Evolutionary conservation across 2,329 filamentous ascomycete species (phyloP).

Genomic region (Mollisiaceae sp.): DNA sequence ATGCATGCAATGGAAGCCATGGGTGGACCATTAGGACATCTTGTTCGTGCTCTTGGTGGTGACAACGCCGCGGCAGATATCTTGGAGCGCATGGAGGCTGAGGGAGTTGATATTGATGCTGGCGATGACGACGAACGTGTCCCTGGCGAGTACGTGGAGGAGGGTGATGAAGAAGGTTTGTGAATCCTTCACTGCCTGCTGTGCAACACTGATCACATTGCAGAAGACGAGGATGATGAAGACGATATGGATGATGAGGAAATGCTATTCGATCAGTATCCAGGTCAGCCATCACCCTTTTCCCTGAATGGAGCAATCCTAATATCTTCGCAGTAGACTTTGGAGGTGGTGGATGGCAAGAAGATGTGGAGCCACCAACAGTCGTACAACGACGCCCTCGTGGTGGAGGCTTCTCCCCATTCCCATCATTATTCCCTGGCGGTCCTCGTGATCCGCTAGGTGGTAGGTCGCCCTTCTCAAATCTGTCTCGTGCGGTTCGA

Average conservation of each 20-base stretch:
- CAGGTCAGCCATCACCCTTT: slow-evolving; percentile 51
- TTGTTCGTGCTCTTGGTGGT: slow-evolving; percentile 57
- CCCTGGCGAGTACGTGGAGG: slow-evolving; percentile 56
- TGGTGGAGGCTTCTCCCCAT: slow-evolving; percentile 60
- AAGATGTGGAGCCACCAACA: slow-evolving; percentile 56
- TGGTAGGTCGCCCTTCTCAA: slow-evolving; percentile 47
- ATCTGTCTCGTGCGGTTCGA: slow-evolving; percentile 8
- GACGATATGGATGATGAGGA: slow-evolving; percentile 72
- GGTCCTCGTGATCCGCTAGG: slow-evolving; percentile 59
- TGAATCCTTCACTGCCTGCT: not conserved
- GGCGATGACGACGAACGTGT: slow-evolving; percentile 45
- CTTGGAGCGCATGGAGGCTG: slow-evolving; percentile 48
- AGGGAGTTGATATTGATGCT: slow-evolving; percentile 56
- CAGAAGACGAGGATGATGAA: slow-evolving; percentile 65
- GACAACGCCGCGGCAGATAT: slow-evolving; percentile 45
- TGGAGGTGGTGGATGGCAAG: slow-evolving; percentile 59
- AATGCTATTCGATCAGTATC: slow-evolving; percentile 65
- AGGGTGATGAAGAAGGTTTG: slow-evolving; percentile 65
- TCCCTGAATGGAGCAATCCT: not conserved
- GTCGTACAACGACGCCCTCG: slow-evolving; percentile 57
- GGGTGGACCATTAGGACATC: slow-evolving; percentile 54
- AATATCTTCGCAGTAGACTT: slow-evolving; percentile 29
- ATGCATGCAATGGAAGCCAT: slow-evolving; percentile 49
- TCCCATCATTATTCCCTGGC: slow-evolving; percentile 63
- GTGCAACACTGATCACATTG: not conserved